phyloP scores from a whole-genome alignment of 331 rosid species.

The Malus hybrid region DNA sequence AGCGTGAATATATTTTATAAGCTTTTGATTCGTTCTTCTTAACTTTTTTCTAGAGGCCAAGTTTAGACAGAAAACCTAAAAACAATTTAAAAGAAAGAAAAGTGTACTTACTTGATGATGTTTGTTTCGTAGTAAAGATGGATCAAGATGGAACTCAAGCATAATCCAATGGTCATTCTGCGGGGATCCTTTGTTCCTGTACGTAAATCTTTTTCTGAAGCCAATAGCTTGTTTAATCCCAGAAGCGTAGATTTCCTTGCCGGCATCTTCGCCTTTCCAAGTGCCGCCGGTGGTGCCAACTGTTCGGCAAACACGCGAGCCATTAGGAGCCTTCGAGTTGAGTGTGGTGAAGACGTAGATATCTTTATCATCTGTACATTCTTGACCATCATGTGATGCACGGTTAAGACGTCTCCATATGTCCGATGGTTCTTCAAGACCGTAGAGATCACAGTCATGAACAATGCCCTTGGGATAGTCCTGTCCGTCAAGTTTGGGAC shows the following conservation, averaged over 20 bases:
- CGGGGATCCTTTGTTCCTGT: background rate
- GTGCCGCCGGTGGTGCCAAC: background rate
- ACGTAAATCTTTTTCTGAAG: background rate
- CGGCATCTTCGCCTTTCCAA: background rate
- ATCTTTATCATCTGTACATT: background rate
- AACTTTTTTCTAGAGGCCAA: no score
- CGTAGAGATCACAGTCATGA: background rate
- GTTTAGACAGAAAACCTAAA: no score
- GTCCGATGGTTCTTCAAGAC: background rate
- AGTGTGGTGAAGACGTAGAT: background rate
- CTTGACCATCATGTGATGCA: background rate
- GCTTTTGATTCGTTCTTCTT: no score
- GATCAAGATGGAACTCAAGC: background rate
- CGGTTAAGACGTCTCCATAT: background rate
- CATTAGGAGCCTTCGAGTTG: background rate
- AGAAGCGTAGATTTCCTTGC: background rate
- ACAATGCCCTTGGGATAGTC: background rate
- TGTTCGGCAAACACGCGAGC: background rate
- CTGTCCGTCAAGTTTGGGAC: background rate
- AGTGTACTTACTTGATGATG: background rate
- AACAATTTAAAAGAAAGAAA: no score
- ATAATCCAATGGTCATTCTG: background rate
- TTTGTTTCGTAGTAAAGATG: background rate
- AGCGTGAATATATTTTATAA: no score
- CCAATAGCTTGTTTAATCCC: background rate